These are phyloP conservation scores for Saccharata proteae DNA, from an alignment of 2,329 filamentous ascomycete species.

Conservation along the genomic window DNA sequence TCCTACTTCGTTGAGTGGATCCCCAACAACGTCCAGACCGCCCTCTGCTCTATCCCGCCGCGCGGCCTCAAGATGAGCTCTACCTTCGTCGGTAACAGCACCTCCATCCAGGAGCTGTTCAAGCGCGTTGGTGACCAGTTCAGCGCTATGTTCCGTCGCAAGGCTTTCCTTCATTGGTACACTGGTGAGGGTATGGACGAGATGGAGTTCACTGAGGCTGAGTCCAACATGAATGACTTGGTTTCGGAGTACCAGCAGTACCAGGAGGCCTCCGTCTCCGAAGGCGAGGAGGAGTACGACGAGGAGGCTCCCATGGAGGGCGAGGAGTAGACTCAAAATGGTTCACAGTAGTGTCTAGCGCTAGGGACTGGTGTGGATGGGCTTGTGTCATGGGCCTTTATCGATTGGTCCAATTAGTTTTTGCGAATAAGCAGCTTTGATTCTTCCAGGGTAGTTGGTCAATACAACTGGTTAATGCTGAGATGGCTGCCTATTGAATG, in stretches of 20 bases:
- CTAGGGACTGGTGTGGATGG: too few species aligned
- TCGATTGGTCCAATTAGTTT: too few species aligned
- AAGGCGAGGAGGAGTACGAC: conserved; percentile 92
- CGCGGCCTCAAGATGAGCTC: conserved; percentile 98
- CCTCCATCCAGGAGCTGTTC: conserved; percentile 99
- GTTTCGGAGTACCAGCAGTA: conserved; percentile 99
- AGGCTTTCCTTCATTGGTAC: conserved; percentile 99
- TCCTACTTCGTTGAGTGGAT: conserved; percentile 99
- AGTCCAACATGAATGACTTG: conserved; percentile 99
- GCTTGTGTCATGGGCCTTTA: too few species aligned
- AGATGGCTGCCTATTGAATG: too few species aligned
- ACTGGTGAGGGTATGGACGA: conserved; percentile 99
- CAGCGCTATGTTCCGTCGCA: conserved; percentile 99
- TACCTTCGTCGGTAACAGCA: conserved; percentile 98
- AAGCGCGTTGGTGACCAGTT: conserved; percentile 99
- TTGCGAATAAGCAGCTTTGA: too few species aligned
- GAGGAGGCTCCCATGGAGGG: conserved; percentile 66
- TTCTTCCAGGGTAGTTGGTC: too few species aligned
- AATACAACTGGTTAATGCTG: too few species aligned
- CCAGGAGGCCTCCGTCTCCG: conserved; percentile 95
- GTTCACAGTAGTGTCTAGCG: too few species aligned
- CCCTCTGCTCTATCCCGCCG: conserved; percentile 96
- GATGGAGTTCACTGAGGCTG: conserved; percentile 99
- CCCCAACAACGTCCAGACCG: conserved; percentile 99
- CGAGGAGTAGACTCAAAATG: conserved; percentile 42